phyloP scores from a whole-genome alignment of 441 rosid genomes.

The Isatis lusitanica region DNA sequence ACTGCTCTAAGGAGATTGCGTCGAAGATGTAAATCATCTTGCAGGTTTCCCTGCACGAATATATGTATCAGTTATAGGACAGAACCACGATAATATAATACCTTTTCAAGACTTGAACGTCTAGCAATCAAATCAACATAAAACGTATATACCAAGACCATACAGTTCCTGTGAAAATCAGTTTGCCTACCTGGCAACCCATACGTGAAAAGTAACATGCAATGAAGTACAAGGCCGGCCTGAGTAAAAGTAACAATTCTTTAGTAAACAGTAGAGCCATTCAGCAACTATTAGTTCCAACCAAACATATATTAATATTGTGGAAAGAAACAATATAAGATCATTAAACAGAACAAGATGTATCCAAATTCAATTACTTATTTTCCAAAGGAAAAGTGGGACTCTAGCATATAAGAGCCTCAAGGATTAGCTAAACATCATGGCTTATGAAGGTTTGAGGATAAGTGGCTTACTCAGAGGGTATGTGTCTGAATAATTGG shows the following conservation, averaged over 20 bases:
- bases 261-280: constrained; percentile 29
- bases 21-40: constrained; percentile 78
- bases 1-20: constrained; percentile 72
- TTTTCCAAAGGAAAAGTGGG: constrained; percentile 5
- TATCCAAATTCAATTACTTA: constrained; percentile 11
- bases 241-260: constrained; percentile 44
- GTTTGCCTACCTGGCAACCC: constrained; percentile 81
- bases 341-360: neutral
- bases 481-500: constrained; percentile 65
- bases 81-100: constrained; percentile 7
- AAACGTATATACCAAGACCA: constrained; percentile 19
- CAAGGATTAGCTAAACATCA: constrained; percentile 17
- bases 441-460: constrained; percentile 20
- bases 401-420: constrained; percentile 6
- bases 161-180: constrained; percentile 20
- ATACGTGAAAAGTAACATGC: constrained; percentile 77
- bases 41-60: constrained; percentile 73
- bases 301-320: constrained; percentile 1
- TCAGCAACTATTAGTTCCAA: constrained; percentile 19
- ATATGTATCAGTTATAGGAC: constrained; percentile 4
- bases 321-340: neutral
- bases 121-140: constrained; percentile 8
- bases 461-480: constrained; percentile 65
- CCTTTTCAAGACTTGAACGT: constrained; percentile 8
- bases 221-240: constrained; percentile 85